These are phyloP conservation scores for Capsicum baccatum DNA, from an alignment of 257 asterid genomes.

Conservation along the genomic window DNA sequence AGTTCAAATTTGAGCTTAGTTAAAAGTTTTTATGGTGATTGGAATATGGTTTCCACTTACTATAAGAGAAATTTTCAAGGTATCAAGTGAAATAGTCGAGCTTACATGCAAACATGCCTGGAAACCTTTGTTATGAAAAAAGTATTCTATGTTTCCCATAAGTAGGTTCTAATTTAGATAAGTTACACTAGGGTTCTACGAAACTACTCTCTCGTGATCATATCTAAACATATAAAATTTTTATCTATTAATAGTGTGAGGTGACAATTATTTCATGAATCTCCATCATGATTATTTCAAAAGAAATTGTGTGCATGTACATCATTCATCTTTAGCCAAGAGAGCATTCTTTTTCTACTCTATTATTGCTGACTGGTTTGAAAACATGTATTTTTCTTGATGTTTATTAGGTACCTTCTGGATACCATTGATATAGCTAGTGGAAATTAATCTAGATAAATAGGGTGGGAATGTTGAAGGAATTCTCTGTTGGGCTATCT, in stretches of 20 bases:
- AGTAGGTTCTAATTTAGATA: neutral
- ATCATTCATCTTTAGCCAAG: neutral
- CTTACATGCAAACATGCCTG: neutral
- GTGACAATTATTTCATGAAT: too few species aligned
- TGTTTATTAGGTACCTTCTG: conserved; percentile 46
- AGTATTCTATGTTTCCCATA: neutral
- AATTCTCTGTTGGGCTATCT: neutral
- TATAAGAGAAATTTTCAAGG: neutral
- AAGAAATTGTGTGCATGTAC: neutral
- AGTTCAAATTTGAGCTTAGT: too few species aligned
- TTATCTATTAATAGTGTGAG: neutral
- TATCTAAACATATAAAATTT: neutral
- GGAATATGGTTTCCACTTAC: too few species aligned
- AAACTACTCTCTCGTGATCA: neutral
- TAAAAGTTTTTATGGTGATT: too few species aligned
- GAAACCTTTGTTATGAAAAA: neutral
- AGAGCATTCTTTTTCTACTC: neutral
- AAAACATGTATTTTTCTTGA: conserved; percentile 1
- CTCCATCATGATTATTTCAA: too few species aligned
- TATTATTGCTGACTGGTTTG: neutral
- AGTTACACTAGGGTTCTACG: neutral
- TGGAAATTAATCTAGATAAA: conserved; percentile 63
- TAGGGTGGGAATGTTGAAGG: conserved; percentile 66
- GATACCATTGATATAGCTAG: conserved; percentile 64
- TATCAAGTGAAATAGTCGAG: neutral